Evolutionary conservation across 768 basidiomycete genomes (phyloP).

Genomic region (Chalciporus piperatus): DNA sequence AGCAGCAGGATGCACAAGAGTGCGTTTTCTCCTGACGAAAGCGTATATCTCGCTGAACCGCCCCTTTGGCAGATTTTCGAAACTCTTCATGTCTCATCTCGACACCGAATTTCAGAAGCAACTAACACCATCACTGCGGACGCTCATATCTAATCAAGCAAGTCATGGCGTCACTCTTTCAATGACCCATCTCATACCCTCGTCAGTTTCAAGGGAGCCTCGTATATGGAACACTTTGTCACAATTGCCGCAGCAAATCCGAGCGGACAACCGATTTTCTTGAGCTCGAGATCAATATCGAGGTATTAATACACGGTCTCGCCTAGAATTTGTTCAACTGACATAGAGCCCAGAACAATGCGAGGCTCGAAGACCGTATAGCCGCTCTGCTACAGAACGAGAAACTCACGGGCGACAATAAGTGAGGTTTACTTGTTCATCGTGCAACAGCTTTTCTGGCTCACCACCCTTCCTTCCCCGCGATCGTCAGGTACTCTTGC

Average conservation of each 20-base stretch:
- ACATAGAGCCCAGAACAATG: slow-evolving; percentile 50
- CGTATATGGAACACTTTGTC: slow-evolving; percentile 78
- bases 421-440: slow-evolving; percentile 41
- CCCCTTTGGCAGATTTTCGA: slow-evolving; percentile 68
- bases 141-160: slow-evolving; percentile 75
- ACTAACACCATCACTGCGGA: slow-evolving; percentile 53
- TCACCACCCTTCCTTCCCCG: background rate
- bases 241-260: slow-evolving; percentile 63
- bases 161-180: slow-evolving; percentile 6
- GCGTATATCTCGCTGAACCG: slow-evolving; percentile 4
- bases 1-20: slow-evolving; percentile 99
- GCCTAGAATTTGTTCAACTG: background rate
- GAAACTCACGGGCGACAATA: slow-evolving; percentile 75
- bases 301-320: slow-evolving; percentile 39
- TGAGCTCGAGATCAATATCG: slow-evolving; percentile 85
- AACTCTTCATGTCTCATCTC: slow-evolving; percentile 88
- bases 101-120: slow-evolving; percentile 88
- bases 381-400: slow-evolving; percentile 66
- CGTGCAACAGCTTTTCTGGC: background rate
- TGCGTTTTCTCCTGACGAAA: slow-evolving; percentile 35
- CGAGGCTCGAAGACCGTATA: slow-evolving; percentile 73
- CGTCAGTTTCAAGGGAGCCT: slow-evolving; percentile 83
- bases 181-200: slow-evolving; percentile 2
- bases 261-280: slow-evolving; percentile 72
- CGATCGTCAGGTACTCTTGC: slow-evolving; percentile 67